Evolutionary conservation across 306 rosid genomes (phyloP), one percentile per base, ranked within the genome.

Genomic region (Trifolium pratense): DNA sequence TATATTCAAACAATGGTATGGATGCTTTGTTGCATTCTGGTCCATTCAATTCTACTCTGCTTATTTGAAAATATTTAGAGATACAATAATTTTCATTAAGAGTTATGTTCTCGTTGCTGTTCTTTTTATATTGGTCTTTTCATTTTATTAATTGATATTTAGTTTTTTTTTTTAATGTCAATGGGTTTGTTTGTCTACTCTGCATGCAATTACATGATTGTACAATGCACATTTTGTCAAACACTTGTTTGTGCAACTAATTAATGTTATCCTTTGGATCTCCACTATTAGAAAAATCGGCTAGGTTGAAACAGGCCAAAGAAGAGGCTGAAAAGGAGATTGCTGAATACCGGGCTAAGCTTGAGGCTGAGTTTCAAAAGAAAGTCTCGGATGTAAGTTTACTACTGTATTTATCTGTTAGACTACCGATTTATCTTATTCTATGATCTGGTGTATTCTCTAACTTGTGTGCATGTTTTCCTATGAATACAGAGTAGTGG

Each of bases 241-340:
- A 75, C 9, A 46, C 52, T 51, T 43, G 26, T 49, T 79, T 68
- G 6, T 70, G 25, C 31, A 26, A 67, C 46, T 75, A 66, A 82
- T 53, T 46, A 66, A 21, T 73, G 21, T 13, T 20, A 4, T 71
- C 21, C 56, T 51, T 32, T 75, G 73, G 39, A 13, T 71, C 65
- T 69, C 73, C 76, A 21, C 60, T 63, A 29, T 71, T 66, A 91
- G 99, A 90, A 61, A 94, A 94, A 94, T 1, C 77, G 87, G 91
- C 93, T 73, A 88, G 97, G 71, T 87, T 94, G 86, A 94, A 88
- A 81, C 97, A 94, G 75, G 99, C 97, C 73, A 88, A 94, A 77
- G 96, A 94, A 14, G 99, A 91, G 87, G 99, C 99, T 9, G 95
- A 80, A 20, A 89, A 74, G 88, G 96, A 94, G 86, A 75, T 91